Evolutionary conservation across 345 rosid species (phyloP).

Genomic region (Euphorbia lathyris): DNA sequence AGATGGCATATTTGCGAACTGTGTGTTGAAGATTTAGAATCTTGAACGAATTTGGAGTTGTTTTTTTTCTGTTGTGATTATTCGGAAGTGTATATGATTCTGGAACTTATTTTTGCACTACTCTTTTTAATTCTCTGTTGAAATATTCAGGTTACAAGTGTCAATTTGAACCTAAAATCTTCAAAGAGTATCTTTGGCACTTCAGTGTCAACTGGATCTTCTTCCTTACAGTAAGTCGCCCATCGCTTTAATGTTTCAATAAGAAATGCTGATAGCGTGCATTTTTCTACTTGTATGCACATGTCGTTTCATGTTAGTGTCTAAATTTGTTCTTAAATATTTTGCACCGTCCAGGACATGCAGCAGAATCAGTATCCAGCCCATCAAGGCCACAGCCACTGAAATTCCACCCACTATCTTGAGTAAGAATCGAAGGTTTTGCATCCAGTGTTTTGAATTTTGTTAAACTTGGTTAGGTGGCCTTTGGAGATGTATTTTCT

Average conservation of each 20-base stretch:
- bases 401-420: conserved; percentile 56
- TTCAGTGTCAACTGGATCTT: conserved; percentile 41
- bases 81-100: background rate
- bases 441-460: background rate
- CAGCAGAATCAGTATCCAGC: conserved; percentile 43
- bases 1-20: background rate
- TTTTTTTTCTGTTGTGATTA: background rate
- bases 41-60: background rate
- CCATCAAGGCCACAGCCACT: conserved; percentile 79
- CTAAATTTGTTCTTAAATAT: background rate
- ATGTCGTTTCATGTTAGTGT: background rate
- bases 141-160: conserved; percentile 38
- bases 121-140: background rate
- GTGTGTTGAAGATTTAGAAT: background rate
- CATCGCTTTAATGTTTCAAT: background rate
- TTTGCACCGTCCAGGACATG: conserved; percentile 36
- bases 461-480: background rate
- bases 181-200: conserved; percentile 39
- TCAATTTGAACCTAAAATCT: conserved; percentile 38
- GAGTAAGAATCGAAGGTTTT: conserved; percentile 41
- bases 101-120: no score
- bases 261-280: background rate
- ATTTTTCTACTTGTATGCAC: background rate
- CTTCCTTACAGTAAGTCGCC: conserved; percentile 55
- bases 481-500: conserved; percentile 18